Percentiles rank a stretch among this genome's conserved stretches.
These are phyloP conservation scores for Macroventuria anomochaeta DNA, from an alignment of 2,329 filamentous ascomycete species.

Conservation along the genomic window DNA sequence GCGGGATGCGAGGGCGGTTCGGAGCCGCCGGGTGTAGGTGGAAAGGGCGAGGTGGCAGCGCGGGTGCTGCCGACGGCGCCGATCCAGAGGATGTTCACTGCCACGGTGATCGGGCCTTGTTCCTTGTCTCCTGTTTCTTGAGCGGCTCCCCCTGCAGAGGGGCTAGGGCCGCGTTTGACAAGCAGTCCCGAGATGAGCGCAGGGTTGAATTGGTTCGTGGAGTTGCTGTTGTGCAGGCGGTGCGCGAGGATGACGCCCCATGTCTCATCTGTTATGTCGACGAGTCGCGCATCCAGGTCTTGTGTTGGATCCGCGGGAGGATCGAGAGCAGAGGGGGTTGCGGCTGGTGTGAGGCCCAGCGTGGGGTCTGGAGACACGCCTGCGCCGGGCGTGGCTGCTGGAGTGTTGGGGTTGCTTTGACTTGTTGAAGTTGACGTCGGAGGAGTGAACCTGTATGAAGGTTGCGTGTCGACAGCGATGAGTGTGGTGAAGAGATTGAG, in stretches of 20 bases:
- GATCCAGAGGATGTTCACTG: slow-evolving; percentile 56
- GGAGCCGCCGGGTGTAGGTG: slow-evolving; percentile 34
- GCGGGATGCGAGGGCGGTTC: slow-evolving; percentile 16
- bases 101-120: slow-evolving; percentile 43
- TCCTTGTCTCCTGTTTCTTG: slow-evolving; percentile 1
- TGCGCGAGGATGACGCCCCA: slow-evolving; percentile 77
- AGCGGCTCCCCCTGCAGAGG: slow-evolving; percentile 7
- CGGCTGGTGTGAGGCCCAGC: slow-evolving; percentile 65
- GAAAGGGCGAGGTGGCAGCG: slow-evolving; percentile 39
- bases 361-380: slow-evolving; percentile 45
- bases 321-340: slow-evolving; percentile 64
- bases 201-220: slow-evolving; percentile 42
- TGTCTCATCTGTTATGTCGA: slow-evolving; percentile 75
- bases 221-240: slow-evolving; percentile 51
- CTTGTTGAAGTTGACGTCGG: slow-evolving; percentile 36
- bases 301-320: slow-evolving; percentile 51
- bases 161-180: slow-evolving; percentile 49
- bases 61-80: slow-evolving; percentile 50
- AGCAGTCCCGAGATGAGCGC: slow-evolving; percentile 53
- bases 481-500: slow-evolving; percentile 57
- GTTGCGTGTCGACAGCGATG: slow-evolving; percentile 69
- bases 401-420: slow-evolving; percentile 20
- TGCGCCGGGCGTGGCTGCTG: slow-evolving; percentile 35
- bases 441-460: slow-evolving; percentile 68
- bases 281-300: slow-evolving; percentile 71